These are phyloP conservation scores for Erigeron canadensis DNA, from an alignment of 129 eudicot species.

Conservation along the genomic window DNA sequence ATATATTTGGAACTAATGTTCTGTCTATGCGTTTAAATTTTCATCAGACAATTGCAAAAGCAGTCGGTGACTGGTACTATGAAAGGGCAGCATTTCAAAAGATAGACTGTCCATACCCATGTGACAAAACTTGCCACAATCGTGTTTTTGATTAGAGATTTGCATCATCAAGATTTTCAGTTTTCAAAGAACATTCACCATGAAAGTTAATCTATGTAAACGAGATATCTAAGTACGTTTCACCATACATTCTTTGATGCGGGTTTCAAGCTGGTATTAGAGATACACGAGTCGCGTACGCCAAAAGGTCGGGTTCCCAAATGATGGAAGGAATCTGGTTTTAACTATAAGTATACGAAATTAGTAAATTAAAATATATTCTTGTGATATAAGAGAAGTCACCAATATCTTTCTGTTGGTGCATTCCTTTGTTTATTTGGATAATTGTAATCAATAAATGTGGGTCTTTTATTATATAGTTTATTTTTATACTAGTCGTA, in stretches of 20 bases:
- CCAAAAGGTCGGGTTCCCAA: neutral
- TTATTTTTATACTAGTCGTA: too few species aligned
- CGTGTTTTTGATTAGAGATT: conserved; percentile 35
- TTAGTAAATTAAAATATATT: neutral
- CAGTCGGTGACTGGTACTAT: conserved; percentile 46
- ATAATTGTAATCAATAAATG: conserved; percentile 1
- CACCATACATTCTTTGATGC: conserved; percentile 20
- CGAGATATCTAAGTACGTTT: conserved; percentile 12
- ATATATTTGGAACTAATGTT: conserved; percentile 13
- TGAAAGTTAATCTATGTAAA: conserved; percentile 13
- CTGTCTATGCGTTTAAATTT: neutral
- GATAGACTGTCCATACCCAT: conserved; percentile 41
- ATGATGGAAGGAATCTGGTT: conserved; percentile 15
- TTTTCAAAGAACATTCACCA: neutral
- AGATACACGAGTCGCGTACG: neutral
- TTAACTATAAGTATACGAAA: conserved; percentile 12
- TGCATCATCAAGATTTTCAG: neutral
- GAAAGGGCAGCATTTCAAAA: conserved; percentile 25
- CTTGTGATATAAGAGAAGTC: conserved; percentile 15
- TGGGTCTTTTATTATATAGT: neutral
- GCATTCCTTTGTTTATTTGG: neutral
- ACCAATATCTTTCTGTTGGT: conserved; percentile 12
- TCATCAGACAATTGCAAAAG: conserved; percentile 42
- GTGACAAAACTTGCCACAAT: conserved; percentile 39
- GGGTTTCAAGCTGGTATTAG: conserved; percentile 19